Conservation (phyloP, 306 rosid genomes). For the Cucumis melo region DNA sequence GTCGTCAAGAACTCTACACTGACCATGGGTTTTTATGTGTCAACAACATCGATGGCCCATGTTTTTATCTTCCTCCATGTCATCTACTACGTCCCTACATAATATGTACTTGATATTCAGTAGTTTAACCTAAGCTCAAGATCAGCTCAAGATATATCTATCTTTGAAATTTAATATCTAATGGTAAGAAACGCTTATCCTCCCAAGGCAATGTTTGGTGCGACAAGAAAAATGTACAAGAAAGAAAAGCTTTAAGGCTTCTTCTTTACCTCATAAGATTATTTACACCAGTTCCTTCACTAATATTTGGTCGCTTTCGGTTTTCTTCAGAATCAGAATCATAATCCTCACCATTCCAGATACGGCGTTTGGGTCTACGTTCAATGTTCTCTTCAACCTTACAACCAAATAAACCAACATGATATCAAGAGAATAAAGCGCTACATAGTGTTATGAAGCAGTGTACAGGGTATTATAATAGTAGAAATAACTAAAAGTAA, state of each 20-base stretch:
- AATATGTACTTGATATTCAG: not conserved
- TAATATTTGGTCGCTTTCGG: not conserved
- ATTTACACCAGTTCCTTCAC: not conserved
- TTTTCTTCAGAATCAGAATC: conserved; percentile 69
- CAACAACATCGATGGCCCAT: not conserved
- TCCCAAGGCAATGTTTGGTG: not conserved
- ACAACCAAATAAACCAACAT: conserved; percentile 12
- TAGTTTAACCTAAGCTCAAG: not conserved
- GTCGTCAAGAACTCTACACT: not conserved
- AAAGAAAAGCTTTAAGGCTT: not conserved
- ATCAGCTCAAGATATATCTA: not conserved
- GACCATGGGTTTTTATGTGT: not conserved
- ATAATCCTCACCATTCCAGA: conserved; percentile 67
- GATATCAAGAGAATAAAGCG: conserved; percentile 15
- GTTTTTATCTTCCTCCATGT: conserved; percentile 1
- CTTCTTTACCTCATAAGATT: not conserved
- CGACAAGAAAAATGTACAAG: not conserved
- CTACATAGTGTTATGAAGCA: not conserved
- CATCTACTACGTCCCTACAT: not conserved
- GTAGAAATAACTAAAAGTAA: not conserved
- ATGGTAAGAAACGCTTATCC: not conserved
- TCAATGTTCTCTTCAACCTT: conserved; percentile 65
- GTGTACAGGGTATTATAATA: not conserved
- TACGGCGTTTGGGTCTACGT: conserved; percentile 59
- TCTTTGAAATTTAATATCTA: not conserved